Evolutionary conservation across 129 eudicot genomes (phyloP).

Genomic region (Heracleum sosnowskyi): DNA sequence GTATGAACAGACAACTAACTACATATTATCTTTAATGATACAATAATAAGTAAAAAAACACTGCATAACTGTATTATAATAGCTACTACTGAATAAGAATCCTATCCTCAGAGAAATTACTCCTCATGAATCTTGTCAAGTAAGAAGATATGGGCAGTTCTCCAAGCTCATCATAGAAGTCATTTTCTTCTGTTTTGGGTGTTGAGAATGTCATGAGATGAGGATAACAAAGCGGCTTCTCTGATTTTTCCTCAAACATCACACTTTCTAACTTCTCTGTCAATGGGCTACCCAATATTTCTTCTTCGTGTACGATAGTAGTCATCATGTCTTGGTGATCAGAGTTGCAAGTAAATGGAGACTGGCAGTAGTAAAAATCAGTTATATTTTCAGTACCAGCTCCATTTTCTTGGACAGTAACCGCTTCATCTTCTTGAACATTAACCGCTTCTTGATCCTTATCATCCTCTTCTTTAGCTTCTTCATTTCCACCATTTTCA

Average conservation of each 20-base stretch:
- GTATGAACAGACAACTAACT: background rate
- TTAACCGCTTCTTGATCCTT: background rate
- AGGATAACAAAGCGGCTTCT: slow-evolving; percentile 19
- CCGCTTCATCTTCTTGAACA: slow-evolving; percentile 10
- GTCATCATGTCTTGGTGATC: slow-evolving; percentile 13
- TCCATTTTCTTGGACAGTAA: slow-evolving; percentile 13
- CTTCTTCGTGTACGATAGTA: slow-evolving; percentile 8
- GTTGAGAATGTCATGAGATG: slow-evolving; percentile 35
- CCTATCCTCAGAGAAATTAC: slow-evolving; percentile 28
- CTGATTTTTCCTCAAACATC: slow-evolving; percentile 29
- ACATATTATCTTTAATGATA: background rate
- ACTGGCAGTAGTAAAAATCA: slow-evolving; percentile 40
- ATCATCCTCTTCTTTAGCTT: slow-evolving; percentile 2
- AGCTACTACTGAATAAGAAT: slow-evolving; percentile 31
- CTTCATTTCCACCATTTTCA: background rate
- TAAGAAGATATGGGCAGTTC: slow-evolving; percentile 66
- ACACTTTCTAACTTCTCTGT: slow-evolving; percentile 25
- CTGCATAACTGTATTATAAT: background rate
- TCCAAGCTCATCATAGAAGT: slow-evolving; percentile 77
- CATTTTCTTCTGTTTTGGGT: slow-evolving; percentile 48
- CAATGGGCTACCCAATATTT: slow-evolving; percentile 11
- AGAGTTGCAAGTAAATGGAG: slow-evolving; percentile 28
- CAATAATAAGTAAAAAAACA: background rate
- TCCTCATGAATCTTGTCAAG: slow-evolving; percentile 40
- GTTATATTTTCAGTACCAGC: background rate